Conservation (phyloP, 305 asterid genomes). For the Fraxinus platypoda region DNA sequence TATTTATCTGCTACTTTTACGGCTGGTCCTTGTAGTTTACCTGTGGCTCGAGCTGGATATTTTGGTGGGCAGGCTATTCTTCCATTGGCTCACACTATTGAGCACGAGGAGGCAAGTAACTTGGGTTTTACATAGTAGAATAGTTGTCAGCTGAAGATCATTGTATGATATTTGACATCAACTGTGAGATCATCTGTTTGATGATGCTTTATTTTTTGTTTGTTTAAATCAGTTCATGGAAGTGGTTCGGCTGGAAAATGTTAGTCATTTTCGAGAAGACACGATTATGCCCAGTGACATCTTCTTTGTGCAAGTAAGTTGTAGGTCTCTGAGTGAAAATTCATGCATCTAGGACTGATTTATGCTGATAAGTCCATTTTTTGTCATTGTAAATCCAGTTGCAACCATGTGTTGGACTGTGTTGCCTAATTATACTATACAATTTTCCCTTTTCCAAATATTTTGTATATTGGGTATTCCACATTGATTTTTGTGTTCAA, state of each 20-base stretch:
- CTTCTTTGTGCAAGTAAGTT: constrained; percentile 88
- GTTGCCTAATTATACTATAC: neutral
- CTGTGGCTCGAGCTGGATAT: constrained; percentile 68
- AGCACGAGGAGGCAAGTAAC: constrained; percentile 83
- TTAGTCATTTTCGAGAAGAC: constrained; percentile 68
- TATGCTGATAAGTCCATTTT: neutral
- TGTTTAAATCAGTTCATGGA: constrained; percentile 70
- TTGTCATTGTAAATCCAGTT: neutral
- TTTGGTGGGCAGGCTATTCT: constrained; percentile 92
- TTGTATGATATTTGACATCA: neutral
- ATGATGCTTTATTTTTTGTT: constrained; percentile 2
- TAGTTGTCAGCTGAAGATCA: neutral
- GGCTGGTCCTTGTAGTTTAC: constrained; percentile 71
- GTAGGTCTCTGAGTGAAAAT: neutral
- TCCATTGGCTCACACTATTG: constrained; percentile 92
- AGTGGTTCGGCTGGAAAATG: constrained; percentile 89
- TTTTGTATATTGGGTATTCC: neutral
- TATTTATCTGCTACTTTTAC: constrained; percentile 85
- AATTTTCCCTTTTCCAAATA: neutral
- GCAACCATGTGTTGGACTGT: neutral
- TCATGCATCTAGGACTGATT: neutral
- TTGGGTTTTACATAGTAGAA: neutral
- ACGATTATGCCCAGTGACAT: constrained; percentile 76
- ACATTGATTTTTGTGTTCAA: neutral
- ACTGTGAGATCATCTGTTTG: neutral